Base-by-base conservation (phyloP, 495 filamentous ascomycete genomes). In the Aspergillus ellipticus region DNA sequence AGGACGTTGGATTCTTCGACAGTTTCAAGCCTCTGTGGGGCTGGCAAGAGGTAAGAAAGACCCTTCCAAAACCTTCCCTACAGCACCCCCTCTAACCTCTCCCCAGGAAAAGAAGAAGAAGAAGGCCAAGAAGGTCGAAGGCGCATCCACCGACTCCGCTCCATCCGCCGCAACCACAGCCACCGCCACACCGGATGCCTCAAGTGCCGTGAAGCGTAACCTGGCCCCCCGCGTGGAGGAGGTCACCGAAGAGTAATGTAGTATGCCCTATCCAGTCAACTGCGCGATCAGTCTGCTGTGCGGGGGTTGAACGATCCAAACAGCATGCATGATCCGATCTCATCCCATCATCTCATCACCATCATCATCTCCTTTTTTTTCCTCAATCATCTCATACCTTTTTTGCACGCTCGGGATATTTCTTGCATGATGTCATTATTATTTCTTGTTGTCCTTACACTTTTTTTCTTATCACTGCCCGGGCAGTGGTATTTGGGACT, bases 1-100 rank as follows among this genome's bases (percentile, higher is more conserved):
- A 97, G 72, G 95, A 99, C 68, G 95, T 99, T 42, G 94, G 93
- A 7, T 97, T 99, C 73, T 87, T 97, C 65, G 95, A 99, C 58
- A 95, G 89, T 72, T 99, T 99, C 79, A 88, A 88, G 73, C 95
- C 95, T 22, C 69, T 94, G 31, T 97, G 95, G 93, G 95, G 89
- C 49, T 99, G 95, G 95, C 94, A 97, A 71, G 91, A 97, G 86
- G 94, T 96, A 71, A 57, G 51, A 37, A 60, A 53, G 16, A 41
- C 29, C 22, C 49, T 26, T 52, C 31, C 59, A 43, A 28, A 28
- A 3, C 24, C 24, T 28, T 41, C 41, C 49, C 11, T 47, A 3
- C 41, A 58, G 29, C 55, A 64, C 37, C 54, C 39, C 20, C 57
- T 22, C 57, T 61, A 49, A 64, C 46, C 29, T 20, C 20, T 21